phyloP scores from a whole-genome alignment of 108 stramenopile species.

The Fragilariopsis cylindrus region DNA sequence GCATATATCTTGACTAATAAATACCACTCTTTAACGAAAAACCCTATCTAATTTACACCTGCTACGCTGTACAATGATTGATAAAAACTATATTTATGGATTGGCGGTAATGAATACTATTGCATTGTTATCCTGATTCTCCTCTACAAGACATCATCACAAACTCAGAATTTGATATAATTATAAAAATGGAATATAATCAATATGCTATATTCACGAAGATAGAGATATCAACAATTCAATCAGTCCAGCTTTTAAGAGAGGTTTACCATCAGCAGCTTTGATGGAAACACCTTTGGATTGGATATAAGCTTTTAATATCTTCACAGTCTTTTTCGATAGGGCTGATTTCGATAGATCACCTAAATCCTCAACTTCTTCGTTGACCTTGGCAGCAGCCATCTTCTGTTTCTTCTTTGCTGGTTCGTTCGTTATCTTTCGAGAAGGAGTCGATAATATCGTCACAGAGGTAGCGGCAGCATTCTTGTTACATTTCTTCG shows the following conservation, averaged over 20 bases:
- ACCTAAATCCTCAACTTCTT: slow-evolving; percentile 4
- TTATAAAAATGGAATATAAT: too few relatives aligned
- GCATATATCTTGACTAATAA: too few relatives aligned
- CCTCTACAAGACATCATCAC: too few relatives aligned
- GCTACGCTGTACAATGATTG: too few relatives aligned
- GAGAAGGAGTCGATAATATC: neutral
- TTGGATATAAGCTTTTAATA: slow-evolving; percentile 11
- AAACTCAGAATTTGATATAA: too few relatives aligned
- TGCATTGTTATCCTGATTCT: too few relatives aligned
- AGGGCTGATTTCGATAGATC: slow-evolving; percentile 6
- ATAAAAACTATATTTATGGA: too few relatives aligned
- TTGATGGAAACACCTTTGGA: slow-evolving; percentile 8
- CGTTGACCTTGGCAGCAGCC: neutral
- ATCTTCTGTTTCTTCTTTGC: slow-evolving; percentile 2
- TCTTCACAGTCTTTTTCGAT: slow-evolving; percentile 6
- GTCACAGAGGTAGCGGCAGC: neutral
- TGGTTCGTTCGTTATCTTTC: neutral
- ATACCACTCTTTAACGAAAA: too few relatives aligned
- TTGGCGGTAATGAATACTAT: too few relatives aligned
- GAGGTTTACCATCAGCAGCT: slow-evolving; percentile 1
- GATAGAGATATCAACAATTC: slow-evolving; percentile 1
- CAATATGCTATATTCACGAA: neutral
- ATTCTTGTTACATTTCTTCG: neutral
- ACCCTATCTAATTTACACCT: too few relatives aligned
- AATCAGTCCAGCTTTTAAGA: slow-evolving; percentile 4